Conservation (phyloP, 345 rosid genomes). For the Lepidium didymum region DNA sequence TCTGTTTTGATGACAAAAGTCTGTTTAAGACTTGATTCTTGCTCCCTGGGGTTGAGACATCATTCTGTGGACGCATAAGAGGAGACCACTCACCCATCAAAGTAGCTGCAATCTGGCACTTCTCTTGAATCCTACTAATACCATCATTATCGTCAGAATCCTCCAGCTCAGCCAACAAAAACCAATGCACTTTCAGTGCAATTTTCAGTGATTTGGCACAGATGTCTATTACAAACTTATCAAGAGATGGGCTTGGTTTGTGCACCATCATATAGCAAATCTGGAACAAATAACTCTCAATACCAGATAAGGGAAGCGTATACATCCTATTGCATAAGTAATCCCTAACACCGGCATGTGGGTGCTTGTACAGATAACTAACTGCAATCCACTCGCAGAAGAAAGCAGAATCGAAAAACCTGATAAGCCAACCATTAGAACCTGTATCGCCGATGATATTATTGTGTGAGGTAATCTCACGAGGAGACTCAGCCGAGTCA, state of each 20-base stretch:
- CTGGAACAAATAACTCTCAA: slow-evolving; percentile 93
- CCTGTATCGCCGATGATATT: slow-evolving; percentile 66
- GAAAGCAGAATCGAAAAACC: slow-evolving; percentile 96
- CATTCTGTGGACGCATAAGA: slow-evolving; percentile 48
- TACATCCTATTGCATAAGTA: slow-evolving; percentile 98
- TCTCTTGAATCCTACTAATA: slow-evolving; percentile 90
- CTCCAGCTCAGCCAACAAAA: slow-evolving; percentile 93
- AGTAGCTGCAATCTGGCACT: slow-evolving; percentile 96
- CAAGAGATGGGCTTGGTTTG: slow-evolving; percentile 97
- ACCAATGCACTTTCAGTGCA: slow-evolving; percentile 97
- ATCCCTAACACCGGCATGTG: slow-evolving; percentile 88
- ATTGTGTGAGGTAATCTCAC: slow-evolving; percentile 75
- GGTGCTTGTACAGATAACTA: slow-evolving; percentile 97
- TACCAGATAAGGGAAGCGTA: slow-evolving; percentile 78
- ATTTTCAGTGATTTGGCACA: slow-evolving; percentile 81
- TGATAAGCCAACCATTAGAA: slow-evolving; percentile 95
- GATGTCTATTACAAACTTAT: slow-evolving; percentile 89
- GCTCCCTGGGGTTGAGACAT: slow-evolving; percentile 63
- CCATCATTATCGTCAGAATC: slow-evolving; percentile 97
- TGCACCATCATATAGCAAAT: slow-evolving; percentile 93
- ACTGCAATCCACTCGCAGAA: slow-evolving; percentile 99
- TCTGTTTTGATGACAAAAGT: slow-evolving; percentile 81
- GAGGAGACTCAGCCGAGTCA: slow-evolving; percentile 70
- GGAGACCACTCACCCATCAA: slow-evolving; percentile 96
- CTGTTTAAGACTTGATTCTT: slow-evolving; percentile 87